A percentile compares a stretch with the other conserved stretches of the same genome.
Evolutionary conservation across 352 stramenopile genomes (phyloP).

Genomic region (Phytopythium oedochilum): DNA sequence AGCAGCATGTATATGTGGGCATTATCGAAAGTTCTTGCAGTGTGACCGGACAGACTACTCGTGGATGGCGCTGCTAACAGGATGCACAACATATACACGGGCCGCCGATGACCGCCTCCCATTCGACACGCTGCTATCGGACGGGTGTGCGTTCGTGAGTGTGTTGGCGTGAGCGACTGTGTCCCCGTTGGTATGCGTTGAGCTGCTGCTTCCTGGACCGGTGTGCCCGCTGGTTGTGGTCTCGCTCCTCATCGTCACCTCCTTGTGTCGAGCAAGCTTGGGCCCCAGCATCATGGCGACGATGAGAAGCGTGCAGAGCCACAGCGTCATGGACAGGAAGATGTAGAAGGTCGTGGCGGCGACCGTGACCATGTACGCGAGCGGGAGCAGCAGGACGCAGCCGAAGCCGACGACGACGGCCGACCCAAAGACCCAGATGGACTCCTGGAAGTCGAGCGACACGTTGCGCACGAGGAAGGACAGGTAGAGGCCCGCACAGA

Average conservation of each 20-base stretch:
- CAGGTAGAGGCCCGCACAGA: slow-evolving; percentile 35
- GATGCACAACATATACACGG: too few species aligned
- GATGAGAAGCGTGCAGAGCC: slow-evolving; percentile 42
- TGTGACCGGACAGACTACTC: too few species aligned
- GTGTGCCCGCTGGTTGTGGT: not conserved
- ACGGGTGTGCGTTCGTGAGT: too few species aligned
- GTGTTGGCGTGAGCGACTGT: not conserved
- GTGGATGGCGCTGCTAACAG: too few species aligned
- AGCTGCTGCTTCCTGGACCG: not conserved
- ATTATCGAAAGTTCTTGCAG: too few species aligned
- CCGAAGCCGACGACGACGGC: slow-evolving; percentile 41
- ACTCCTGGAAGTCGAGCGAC: slow-evolving; percentile 60
- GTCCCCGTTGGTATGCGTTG: not conserved
- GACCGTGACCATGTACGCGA: slow-evolving; percentile 47
- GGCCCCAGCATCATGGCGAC: slow-evolving; percentile 34
- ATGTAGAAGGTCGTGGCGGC: slow-evolving; percentile 28
- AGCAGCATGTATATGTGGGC: too few species aligned
- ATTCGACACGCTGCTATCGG: too few species aligned
- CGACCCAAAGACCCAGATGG: slow-evolving; percentile 56
- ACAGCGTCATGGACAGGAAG: slow-evolving; percentile 17
- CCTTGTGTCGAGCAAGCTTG: slow-evolving; percentile 6
- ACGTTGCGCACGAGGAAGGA: slow-evolving; percentile 65
- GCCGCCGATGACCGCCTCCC: not conserved
- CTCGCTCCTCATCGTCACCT: slow-evolving; percentile 3
- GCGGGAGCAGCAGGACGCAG: slow-evolving; percentile 36